Conservation (phyloP, 768 basidiomycete species). For the Ramaria sp. region DNA sequence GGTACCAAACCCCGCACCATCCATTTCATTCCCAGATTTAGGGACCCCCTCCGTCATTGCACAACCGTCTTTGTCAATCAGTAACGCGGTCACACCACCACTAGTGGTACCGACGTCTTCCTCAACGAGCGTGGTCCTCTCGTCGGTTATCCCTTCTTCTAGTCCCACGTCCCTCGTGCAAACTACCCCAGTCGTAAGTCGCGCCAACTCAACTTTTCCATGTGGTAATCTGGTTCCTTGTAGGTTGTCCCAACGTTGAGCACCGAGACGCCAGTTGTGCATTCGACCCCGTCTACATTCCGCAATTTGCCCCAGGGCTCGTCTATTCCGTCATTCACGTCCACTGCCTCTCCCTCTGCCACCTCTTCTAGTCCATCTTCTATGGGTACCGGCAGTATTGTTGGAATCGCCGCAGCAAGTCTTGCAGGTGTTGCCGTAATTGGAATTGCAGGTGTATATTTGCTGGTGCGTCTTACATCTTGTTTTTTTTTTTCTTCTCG, state of each 20-base stretch:
- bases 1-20: too few relatives aligned
- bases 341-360: not conserved
- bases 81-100: not conserved
- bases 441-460: conserved; percentile 22
- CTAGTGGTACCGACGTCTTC: not conserved
- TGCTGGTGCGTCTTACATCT: conserved; percentile 21
- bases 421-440: conserved; percentile 23
- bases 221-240: not conserved
- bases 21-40: too few relatives aligned
- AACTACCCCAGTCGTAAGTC: not conserved
- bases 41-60: not conserved
- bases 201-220: not conserved
- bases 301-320: not conserved
- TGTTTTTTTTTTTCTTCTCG: not conserved
- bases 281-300: not conserved
- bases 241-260: conserved; percentile 3
- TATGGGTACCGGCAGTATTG: conserved; percentile 19
- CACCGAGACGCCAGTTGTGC: not conserved
- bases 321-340: not conserved
- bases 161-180: not conserved
- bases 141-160: not conserved
- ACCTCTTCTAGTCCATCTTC: conserved; percentile 3
- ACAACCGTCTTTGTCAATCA: not conserved
- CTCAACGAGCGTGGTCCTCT: conserved; percentile 3
- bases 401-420: conserved; percentile 25